These are phyloP conservation scores for Setaria italica DNA, from an alignment of 202 grass and related monocot genomes.

Conservation along the genomic window DNA sequence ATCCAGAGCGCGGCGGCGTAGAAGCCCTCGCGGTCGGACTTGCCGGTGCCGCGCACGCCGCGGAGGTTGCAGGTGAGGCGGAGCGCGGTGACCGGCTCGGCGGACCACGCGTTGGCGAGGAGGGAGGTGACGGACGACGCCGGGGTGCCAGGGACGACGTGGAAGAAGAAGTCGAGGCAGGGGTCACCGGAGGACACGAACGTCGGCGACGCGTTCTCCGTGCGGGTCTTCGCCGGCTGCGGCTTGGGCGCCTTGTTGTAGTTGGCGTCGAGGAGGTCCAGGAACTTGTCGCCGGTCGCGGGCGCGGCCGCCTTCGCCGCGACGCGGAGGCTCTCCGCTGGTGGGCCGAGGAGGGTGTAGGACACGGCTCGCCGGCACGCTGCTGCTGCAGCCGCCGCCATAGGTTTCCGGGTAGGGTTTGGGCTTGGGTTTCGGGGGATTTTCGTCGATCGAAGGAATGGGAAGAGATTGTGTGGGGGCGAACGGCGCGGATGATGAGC, in stretches of 20 bases:
- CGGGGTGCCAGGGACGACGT: constrained; percentile 50
- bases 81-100: constrained; percentile 48
- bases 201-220: constrained; percentile 66
- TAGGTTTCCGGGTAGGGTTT: constrained; percentile 30
- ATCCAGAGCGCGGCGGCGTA: constrained; percentile 79
- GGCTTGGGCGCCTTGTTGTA: constrained; percentile 31
- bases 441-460: background rate
- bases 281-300: background rate
- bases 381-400: constrained; percentile 29
- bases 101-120: constrained; percentile 51
- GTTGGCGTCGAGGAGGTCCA: constrained; percentile 17
- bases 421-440: constrained; percentile 6
- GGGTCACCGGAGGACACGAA: constrained; percentile 59
- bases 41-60: constrained; percentile 70
- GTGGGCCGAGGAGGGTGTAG: constrained; percentile 54
- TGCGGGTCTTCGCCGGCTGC: constrained; percentile 35
- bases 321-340: constrained; percentile 27
- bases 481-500: background rate
- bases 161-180: constrained; percentile 87
- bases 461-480: background rate
- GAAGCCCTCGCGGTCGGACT: constrained; percentile 88
- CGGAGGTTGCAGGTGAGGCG: constrained; percentile 70
- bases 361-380: constrained; percentile 24
- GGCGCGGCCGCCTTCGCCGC: background rate
- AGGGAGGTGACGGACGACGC: constrained; percentile 32